These are phyloP conservation scores for Caloboletus firmus DNA, from an alignment of 1,284 basidiomycete species.

Conservation along the genomic window DNA sequence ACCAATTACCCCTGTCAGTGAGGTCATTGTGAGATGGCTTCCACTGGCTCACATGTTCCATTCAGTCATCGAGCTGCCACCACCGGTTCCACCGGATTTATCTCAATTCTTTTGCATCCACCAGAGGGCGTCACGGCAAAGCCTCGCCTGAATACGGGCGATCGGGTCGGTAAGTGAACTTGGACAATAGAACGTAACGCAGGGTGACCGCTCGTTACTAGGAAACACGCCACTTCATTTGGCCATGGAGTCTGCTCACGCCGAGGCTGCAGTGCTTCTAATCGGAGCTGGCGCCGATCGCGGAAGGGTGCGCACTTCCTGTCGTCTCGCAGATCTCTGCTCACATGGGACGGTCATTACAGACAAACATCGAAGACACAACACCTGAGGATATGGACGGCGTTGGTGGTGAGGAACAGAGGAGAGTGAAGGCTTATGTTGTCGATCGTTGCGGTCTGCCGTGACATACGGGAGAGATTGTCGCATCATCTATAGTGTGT, in stretches of 20 bases:
- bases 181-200: not conserved
- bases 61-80: constrained; percentile 89
- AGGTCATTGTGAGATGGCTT: not conserved
- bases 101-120: constrained; percentile 75
- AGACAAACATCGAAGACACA: constrained; percentile 79
- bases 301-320: constrained; percentile 58
- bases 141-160: constrained; percentile 81
- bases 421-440: constrained; percentile 72
- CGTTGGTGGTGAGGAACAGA: constrained; percentile 76
- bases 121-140: constrained; percentile 68
- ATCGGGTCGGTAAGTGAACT: constrained; percentile 69
- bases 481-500: not conserved
- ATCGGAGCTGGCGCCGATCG: constrained; percentile 95
- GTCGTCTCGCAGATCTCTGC: constrained; percentile 7
- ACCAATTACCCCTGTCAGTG: constrained; percentile 82
- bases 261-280: constrained; percentile 82
- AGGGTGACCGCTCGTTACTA: constrained; percentile 27
- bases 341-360: constrained; percentile 33
- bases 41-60: constrained; percentile 3
- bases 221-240: constrained; percentile 96
- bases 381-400: constrained; percentile 84
- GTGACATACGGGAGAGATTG: constrained; percentile 7
- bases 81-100: constrained; percentile 85
- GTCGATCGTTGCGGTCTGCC: constrained; percentile 60
- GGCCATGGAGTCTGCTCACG: constrained; percentile 92